Evolutionary conservation across 441 rosid genomes (phyloP).

Genomic region (Populus hybrid): DNA sequence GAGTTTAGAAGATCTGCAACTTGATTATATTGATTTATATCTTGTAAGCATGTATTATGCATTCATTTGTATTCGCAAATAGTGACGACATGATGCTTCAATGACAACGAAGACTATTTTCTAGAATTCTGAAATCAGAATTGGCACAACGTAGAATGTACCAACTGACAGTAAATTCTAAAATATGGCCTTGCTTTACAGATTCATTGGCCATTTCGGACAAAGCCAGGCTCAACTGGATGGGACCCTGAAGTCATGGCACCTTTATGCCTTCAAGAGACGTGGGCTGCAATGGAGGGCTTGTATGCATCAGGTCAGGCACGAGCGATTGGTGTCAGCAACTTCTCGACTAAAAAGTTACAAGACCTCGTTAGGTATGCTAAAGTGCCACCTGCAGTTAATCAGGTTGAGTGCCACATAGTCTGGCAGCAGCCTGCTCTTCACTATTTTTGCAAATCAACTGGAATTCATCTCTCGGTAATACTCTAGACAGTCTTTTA

Average conservation of each 20-base stretch:
- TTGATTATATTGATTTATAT: slow-evolving; percentile 53
- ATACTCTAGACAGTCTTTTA: not conserved
- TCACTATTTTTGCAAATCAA: slow-evolving; percentile 52
- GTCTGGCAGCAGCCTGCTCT: slow-evolving; percentile 60
- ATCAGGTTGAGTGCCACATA: slow-evolving; percentile 63
- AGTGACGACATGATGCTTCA: not conserved
- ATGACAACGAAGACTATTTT: not conserved
- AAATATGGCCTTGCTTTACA: slow-evolving; percentile 13
- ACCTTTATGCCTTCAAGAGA: slow-evolving; percentile 43
- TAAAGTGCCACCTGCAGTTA: slow-evolving; percentile 53
- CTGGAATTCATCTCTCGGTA: slow-evolving; percentile 53
- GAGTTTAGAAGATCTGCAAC: slow-evolving; percentile 47
- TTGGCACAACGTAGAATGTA: not conserved
- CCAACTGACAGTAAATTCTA: not conserved
- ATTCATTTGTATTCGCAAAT: not conserved
- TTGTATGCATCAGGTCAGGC: slow-evolving; percentile 40
- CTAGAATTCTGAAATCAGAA: not conserved
- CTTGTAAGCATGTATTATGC: slow-evolving; percentile 31
- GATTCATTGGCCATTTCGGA: slow-evolving; percentile 49
- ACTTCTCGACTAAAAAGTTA: slow-evolving; percentile 52
- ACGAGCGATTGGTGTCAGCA: slow-evolving; percentile 46
- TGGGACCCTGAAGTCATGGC: slow-evolving; percentile 44
- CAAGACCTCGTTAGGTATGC: slow-evolving; percentile 37
- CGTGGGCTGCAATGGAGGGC: slow-evolving; percentile 62
- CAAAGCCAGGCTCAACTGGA: slow-evolving; percentile 31